phyloP scores from a whole-genome alignment of 1,284 basidiomycete genomes.

The Anthracocystis panici-leucophaei region DNA sequence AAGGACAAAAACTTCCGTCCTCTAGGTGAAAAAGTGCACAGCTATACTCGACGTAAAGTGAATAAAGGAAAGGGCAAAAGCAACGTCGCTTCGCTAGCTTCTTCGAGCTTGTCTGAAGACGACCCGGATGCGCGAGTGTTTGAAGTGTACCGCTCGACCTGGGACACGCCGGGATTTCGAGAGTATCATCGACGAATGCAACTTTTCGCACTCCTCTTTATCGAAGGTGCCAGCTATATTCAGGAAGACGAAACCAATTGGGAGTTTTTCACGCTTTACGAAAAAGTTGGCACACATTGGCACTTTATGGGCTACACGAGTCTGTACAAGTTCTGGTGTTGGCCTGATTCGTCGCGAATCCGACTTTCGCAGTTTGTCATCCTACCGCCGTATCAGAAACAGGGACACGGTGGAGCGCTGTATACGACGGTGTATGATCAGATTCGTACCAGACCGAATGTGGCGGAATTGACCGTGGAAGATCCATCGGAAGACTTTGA shows the following conservation, averaged over 20 bases:
- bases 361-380: constrained; percentile 88
- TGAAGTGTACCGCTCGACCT: constrained; percentile 73
- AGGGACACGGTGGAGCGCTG: constrained; percentile 79
- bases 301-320: constrained; percentile 73
- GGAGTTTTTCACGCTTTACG: constrained; percentile 70
- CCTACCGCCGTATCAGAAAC: constrained; percentile 87
- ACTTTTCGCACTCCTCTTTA: constrained; percentile 91
- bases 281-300: constrained; percentile 77
- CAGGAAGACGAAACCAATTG: constrained; percentile 73
- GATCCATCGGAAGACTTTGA: constrained; percentile 97
- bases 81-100: constrained; percentile 57
- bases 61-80: constrained; percentile 72
- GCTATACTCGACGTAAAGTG: constrained; percentile 75
- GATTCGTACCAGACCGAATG: constrained; percentile 76
- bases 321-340: constrained; percentile 63
- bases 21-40: constrained; percentile 79
- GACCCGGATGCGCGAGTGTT: constrained; percentile 56
- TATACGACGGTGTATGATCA: constrained; percentile 88
- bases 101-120: constrained; percentile 60
- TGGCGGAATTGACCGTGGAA: constrained; percentile 93
- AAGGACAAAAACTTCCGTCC: constrained; percentile 79
- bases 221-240: constrained; percentile 86
- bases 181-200: constrained; percentile 96
- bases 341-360: constrained; percentile 44
- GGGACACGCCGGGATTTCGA: constrained; percentile 87